Percentiles rank a stretch among this genome's conserved stretches.
Evolutionary conservation across 2,329 filamentous ascomycete genomes (phyloP).

Genomic region (Rugonectria rugulosa): DNA sequence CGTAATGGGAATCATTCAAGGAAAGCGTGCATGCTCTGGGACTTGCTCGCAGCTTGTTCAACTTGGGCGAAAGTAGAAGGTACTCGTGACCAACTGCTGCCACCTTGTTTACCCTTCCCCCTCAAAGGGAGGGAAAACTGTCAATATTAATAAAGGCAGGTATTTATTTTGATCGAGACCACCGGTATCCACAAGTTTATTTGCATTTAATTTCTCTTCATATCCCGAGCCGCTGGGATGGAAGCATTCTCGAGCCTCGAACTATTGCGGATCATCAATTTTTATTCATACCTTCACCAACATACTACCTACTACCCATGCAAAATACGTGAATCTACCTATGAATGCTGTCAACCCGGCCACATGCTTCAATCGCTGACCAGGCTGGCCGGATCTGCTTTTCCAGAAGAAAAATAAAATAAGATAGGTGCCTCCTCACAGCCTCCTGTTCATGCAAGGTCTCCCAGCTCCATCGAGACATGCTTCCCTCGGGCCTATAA

Average conservation of each 20-base stretch:
- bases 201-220: conserved; percentile 1
- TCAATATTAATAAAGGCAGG: not conserved
- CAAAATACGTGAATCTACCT: no score
- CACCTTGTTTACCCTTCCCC: not conserved
- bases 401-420: not conserved
- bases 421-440: not conserved
- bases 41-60: no score
- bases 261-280: conserved; percentile 2
- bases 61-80: no score
- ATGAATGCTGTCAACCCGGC: no score
- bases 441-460: not conserved
- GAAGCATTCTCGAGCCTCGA: not conserved
- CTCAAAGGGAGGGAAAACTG: not conserved
- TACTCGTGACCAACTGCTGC: no score
- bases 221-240: not conserved
- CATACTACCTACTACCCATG: no score
- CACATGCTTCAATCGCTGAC: no score
- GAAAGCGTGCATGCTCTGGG: no score
- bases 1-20: no score
- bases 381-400: no score
- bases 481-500: not conserved
- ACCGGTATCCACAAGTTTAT: not conserved
- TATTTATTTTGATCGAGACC: conserved; percentile 8
- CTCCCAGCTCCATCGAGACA: conserved; percentile 15
- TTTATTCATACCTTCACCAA: not conserved